Evolutionary conservation across 495 filamentous ascomycete genomes (phyloP).

Genomic region (Hapsidospora chrysogenum): DNA sequence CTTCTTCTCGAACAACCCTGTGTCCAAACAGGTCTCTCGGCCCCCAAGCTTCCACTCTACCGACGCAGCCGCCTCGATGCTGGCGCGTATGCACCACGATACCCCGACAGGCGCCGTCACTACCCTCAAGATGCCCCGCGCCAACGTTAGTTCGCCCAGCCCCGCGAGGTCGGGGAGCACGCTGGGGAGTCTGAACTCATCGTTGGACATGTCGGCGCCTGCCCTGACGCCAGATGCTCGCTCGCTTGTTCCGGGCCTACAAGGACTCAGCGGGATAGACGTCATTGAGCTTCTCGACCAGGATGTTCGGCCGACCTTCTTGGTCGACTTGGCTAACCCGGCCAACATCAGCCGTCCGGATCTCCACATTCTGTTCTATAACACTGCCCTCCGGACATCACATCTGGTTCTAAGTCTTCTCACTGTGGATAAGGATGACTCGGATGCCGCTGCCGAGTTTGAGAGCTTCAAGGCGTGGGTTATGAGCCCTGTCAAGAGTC

Average conservation of each 20-base stretch:
- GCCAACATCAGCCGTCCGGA: slow-evolving; percentile 32
- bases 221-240: slow-evolving; percentile 21
- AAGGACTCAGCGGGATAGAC: slow-evolving; percentile 38
- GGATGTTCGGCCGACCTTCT: slow-evolving; percentile 50
- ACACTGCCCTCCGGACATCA: slow-evolving; percentile 35
- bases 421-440: slow-evolving; percentile 21
- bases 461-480: slow-evolving; percentile 47
- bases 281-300: slow-evolving; percentile 48
- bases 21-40: slow-evolving; percentile 8
- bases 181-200: slow-evolving; percentile 26
- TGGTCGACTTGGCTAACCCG: slow-evolving; percentile 41
- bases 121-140: slow-evolving; percentile 45
- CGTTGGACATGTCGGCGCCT: slow-evolving; percentile 4
- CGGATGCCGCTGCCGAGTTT: slow-evolving; percentile 21
- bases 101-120: slow-evolving; percentile 33
- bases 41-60: slow-evolving; percentile 30
- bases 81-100: slow-evolving; percentile 33
- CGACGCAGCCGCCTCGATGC: slow-evolving; percentile 39
- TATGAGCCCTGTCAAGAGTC: slow-evolving; percentile 28
- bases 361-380: slow-evolving; percentile 40
- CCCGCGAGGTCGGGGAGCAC: slow-evolving; percentile 31
- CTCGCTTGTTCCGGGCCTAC: slow-evolving; percentile 18
- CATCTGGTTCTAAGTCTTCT: slow-evolving; percentile 31
- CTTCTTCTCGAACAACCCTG: slow-evolving; percentile 36
- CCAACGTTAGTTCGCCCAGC: slow-evolving; percentile 31